Percentiles rank a stretch among this genome's conserved stretches.
These are phyloP conservation scores for Solanum etuberosum DNA, from an alignment of 257 asterid species.

Conservation along the genomic window DNA sequence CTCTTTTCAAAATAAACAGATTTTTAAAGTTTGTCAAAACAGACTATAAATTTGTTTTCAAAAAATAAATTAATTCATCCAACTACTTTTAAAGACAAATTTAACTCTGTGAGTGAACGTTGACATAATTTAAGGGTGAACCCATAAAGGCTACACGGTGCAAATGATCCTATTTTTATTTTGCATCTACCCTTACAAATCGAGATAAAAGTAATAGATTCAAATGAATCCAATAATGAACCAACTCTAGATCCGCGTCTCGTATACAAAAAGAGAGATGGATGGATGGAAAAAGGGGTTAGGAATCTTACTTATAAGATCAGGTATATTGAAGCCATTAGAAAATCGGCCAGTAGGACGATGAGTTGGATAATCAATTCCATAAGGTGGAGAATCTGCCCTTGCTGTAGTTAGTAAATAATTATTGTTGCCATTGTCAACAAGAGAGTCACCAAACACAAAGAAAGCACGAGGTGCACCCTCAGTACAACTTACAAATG, in stretches of 20 bases:
- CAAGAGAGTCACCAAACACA: conserved; percentile 70
- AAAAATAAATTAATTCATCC: no score
- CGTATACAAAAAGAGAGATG: background rate
- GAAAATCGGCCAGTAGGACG: conserved; percentile 74
- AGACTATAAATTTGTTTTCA: no score
- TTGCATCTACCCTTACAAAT: background rate
- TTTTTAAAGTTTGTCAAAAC: no score
- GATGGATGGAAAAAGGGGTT: background rate
- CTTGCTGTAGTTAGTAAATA: conserved; percentile 50
- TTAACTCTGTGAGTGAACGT: background rate
- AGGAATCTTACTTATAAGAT: conserved; percentile 43
- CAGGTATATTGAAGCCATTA: conserved; percentile 67
- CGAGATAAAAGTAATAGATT: background rate
- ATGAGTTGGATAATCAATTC: conserved; percentile 65
- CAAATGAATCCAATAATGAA: background rate
- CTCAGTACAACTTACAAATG: conserved; percentile 6
- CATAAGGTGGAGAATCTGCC: conserved; percentile 77
- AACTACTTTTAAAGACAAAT: background rate
- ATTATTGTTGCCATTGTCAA: conserved; percentile 73
- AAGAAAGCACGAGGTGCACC: conserved; percentile 58
- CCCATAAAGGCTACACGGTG: background rate
- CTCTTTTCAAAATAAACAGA: no score
- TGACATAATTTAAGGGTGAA: background rate
- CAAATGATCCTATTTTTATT: background rate
- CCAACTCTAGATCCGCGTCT: background rate